A percentile compares a stretch with the other conserved stretches of the same genome.
Evolutionary conservation across 768 basidiomycete genomes (phyloP).

Genomic region (Mycena maculata): DNA sequence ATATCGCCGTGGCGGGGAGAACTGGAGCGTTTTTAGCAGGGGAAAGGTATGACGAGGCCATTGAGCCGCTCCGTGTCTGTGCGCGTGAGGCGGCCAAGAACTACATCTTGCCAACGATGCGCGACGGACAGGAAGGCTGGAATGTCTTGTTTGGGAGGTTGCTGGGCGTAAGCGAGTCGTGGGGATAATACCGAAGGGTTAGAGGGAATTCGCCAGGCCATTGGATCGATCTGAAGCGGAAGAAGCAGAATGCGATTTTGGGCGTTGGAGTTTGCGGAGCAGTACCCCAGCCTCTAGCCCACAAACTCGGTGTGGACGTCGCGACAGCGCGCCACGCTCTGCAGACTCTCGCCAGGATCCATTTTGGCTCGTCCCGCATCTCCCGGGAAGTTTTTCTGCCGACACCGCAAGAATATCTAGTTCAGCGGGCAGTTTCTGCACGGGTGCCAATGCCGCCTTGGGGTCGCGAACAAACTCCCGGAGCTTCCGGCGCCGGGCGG

Average conservation of each 20-base stretch:
- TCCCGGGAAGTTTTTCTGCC: neutral
- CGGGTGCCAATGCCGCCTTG: neutral
- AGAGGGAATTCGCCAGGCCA: neutral
- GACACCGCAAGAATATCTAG: conserved; percentile 1
- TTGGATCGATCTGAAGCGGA: conserved; percentile 5
- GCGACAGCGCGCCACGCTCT: neutral
- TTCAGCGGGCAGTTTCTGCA: neutral
- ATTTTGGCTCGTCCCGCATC: neutral
- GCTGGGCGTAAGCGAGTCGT: neutral
- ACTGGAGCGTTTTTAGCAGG: neutral
- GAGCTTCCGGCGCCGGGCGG: neutral
- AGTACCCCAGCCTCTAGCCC: neutral
- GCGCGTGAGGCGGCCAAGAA: neutral
- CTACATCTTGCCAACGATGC: neutral
- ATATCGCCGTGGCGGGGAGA: neutral
- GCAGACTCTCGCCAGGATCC: conserved; percentile 5
- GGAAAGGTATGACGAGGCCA: neutral
- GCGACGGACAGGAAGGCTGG: conserved; percentile 6
- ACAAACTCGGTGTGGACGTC: conserved; percentile 8
- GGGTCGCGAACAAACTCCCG: neutral
- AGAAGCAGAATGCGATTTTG: neutral
- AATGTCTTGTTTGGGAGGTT: neutral
- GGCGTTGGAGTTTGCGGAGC: neutral
- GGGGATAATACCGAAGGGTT: neutral
- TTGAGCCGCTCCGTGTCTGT: neutral